Evolutionary conservation across 176 grass and related monocot genomes (phyloP).

Genomic region (Cenchrus purpureus): DNA sequence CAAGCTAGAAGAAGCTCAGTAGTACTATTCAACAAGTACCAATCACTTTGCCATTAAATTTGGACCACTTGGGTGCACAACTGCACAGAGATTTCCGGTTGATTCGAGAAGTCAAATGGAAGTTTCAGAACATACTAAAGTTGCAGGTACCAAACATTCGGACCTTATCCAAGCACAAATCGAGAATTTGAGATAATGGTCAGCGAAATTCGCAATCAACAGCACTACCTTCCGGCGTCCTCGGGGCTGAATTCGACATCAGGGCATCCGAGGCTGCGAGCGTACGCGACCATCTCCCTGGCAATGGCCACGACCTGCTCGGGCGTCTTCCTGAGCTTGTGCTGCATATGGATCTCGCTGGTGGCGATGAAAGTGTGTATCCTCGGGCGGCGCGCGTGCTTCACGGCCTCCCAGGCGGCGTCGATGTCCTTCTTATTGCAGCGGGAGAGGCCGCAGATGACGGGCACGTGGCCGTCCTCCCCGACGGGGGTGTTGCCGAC

Average conservation of each 20-base stretch:
- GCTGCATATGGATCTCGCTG: conserved; percentile 89
- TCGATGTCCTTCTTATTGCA: conserved; percentile 80
- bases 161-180: neutral
- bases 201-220: too few species aligned
- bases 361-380: conserved; percentile 93
- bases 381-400: conserved; percentile 64
- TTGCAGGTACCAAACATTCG: neutral
- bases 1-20: neutral
- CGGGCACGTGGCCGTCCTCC: conserved; percentile 65
- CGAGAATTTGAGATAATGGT: too few species aligned
- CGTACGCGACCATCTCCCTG: conserved; percentile 83
- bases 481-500: conserved; percentile 66
- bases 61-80: neutral
- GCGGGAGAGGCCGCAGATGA: conserved; percentile 83
- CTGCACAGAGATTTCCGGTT: neutral
- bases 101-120: neutral
- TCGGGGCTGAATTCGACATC: conserved; percentile 95
- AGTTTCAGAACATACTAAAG: neutral
- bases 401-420: conserved; percentile 93
- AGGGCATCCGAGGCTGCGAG: conserved; percentile 72
- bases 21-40: neutral
- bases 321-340: conserved; percentile 69
- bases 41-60: neutral
- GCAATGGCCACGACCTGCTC: conserved; percentile 70
- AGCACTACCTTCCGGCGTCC: conserved; percentile 81